Base-by-base conservation (phyloP, 2,329 filamentous ascomycete genomes). In the Botrytis pseudocinerea region DNA sequence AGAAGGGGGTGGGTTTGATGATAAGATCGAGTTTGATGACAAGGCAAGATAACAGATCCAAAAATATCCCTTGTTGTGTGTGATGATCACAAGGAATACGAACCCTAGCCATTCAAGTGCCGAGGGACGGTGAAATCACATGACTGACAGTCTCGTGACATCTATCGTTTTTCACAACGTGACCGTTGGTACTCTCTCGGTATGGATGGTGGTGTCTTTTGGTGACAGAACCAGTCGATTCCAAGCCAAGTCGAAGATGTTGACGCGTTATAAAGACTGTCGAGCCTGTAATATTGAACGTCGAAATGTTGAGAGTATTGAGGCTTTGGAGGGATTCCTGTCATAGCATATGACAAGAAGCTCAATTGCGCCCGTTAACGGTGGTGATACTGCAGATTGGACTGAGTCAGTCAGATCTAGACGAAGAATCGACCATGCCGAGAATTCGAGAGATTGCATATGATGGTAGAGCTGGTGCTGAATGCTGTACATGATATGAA, bases 1-100 rank as follows among this genome's bases (percentile, higher is more conserved):
- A 35, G 22, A 64, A 46, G 3, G 2, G 14, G 20, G 28, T 28
- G 61, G 46, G 28, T 46, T 65, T 38, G 44, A 65, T 35, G 44
- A 48, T 38, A 48, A 65, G 63, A 46, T 64, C 42, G 44, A 32
- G 20, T 18, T 48, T 38, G 63, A 65, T 65, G 44, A 35, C 42
- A 35, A 25, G 42, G 62, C 62, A 64, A 46, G 62, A 64, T 64
- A 32, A 32, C 42, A 64, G 42, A 46, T 46, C 62, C 42, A 46
- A 46, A 46, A 46, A 46, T 35, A 35, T 16, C 42, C 40, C 40
- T 18, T 2, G 18, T 32, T 18, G 61, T 64, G 18, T 46, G 42
- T 46, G n/a, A 64, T 64, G 62, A 46, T 64, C 62, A 46, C 42
- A 32, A 64, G n/a, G 62, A 44, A 44, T 38, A 38, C 16, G 20